Evolutionary conservation across 805 yeast species (phyloP), one percentile per base, ranked within the genome.

Genomic region (Lipomyces yamadae): DNA sequence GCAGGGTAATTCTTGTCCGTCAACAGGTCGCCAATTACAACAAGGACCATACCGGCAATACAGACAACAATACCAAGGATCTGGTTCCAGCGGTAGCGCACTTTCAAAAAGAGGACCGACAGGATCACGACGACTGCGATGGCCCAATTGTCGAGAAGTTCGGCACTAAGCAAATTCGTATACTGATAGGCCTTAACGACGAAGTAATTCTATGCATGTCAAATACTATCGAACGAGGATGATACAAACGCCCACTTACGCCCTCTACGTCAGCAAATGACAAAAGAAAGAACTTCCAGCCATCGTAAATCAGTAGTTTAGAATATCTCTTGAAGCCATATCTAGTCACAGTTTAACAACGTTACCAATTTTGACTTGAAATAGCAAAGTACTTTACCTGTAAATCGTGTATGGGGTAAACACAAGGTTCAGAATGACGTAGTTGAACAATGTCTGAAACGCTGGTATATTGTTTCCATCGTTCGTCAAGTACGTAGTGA

Each of bases 191-290:
- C 83, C 65, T 76, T 77, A 58, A 80, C 82, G 15, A 81, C 80
- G 63, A 81, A 81, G 72, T 81, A 81, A 75, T 81, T 81, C 54
- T 62, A 24, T 18, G 10, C 29, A 4, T 7, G 56, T 42, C 24
- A 29, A 32, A 34, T n/a, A n/a, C 39, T 42, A 24, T 8, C 42
- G 18, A 7, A 10, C 29, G 24, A 29, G 7, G 11, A 11, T 29
- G 32, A 11, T 11, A 39, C 4, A 42, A 24, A 6, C 37, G 6
- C n/a, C 3, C 3, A 58, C 65, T 35, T 62, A 62, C 65, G n/a
- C 83, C 83, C 70, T 81, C 76, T 33, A 81, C 83, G 62, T 81
- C 83, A 30, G 81, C 81, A 72, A 81, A 81, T 2, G 83, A 80
- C 54, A 81, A 67, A 24, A 80, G 55, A 67, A 81, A 78, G 65